These are phyloP conservation scores for Ceratonia siliqua DNA, from an alignment of 306 rosid species.

Conservation along the genomic window DNA sequence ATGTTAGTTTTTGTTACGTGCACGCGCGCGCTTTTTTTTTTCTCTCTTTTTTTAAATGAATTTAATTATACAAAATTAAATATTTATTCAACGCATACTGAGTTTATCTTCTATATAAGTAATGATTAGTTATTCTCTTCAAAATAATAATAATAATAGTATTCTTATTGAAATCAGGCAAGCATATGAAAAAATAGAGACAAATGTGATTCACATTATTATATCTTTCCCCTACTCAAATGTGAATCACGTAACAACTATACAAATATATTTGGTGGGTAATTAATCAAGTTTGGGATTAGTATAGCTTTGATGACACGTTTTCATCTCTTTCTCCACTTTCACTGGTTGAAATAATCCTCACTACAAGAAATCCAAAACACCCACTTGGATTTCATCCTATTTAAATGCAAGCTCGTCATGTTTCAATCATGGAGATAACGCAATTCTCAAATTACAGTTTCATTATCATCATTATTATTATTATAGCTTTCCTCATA, in stretches of 20 bases:
- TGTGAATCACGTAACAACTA: neutral
- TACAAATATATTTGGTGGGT: neutral
- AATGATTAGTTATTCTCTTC: too few relatives aligned
- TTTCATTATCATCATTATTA: too few relatives aligned
- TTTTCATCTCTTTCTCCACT: neutral
- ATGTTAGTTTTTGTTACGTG: conserved; percentile 30
- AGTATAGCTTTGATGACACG: neutral
- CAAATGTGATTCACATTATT: neutral
- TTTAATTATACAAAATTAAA: too few relatives aligned
- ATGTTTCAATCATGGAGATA: neutral
- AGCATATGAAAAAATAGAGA: neutral
- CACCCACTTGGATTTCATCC: neutral
- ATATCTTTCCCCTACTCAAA: neutral
- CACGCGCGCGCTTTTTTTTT: conserved; percentile 34
- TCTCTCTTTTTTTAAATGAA: neutral
- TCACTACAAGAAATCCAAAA: neutral
- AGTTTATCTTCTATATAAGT: too few relatives aligned
- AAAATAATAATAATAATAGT: too few relatives aligned
- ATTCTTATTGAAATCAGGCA: neutral
- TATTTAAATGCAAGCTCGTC: too few relatives aligned
- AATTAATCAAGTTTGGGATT: neutral
- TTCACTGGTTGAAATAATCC: neutral
- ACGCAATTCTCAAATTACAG: neutral
- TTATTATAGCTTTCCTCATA: neutral
- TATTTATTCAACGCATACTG: too few relatives aligned